phyloP scores from a whole-genome alignment of 2,329 filamentous ascomycete species.

The Fusarium coicis region DNA sequence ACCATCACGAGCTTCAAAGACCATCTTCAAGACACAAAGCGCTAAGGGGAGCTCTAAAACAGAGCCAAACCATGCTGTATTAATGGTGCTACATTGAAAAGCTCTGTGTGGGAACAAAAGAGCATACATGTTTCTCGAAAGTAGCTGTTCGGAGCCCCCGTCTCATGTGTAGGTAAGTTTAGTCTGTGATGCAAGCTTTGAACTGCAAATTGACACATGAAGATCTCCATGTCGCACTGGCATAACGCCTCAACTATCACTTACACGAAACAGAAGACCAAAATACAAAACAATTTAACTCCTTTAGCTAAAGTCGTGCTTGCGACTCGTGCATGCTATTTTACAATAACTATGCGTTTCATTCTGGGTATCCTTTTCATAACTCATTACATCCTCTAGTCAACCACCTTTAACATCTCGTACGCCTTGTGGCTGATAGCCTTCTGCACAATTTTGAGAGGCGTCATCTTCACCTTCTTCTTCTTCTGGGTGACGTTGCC shows the following conservation, averaged over 20 bases:
- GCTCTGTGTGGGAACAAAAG: background rate
- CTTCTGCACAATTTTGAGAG: slow-evolving; percentile 58
- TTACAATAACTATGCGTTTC: background rate
- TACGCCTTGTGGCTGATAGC: slow-evolving; percentile 65
- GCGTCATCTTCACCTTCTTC: slow-evolving; percentile 56
- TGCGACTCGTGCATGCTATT: background rate
- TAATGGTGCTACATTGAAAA: background rate
- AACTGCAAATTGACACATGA: background rate
- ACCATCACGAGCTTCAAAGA: too few species aligned
- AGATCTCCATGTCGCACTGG: background rate
- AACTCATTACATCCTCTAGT: slow-evolving; percentile 49
- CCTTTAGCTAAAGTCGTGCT: background rate
- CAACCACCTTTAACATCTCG: slow-evolving; percentile 64
- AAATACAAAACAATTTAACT: too few species aligned
- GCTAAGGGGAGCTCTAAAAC: background rate
- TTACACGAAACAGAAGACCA: too few species aligned
- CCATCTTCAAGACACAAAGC: background rate
- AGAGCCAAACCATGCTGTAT: background rate
- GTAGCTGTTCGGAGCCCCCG: background rate
- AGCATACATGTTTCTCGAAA: fast-evolving
- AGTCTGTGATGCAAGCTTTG: background rate
- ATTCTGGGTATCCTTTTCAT: slow-evolving; percentile 39
- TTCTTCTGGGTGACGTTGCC: slow-evolving; percentile 22
- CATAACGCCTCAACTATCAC: background rate
- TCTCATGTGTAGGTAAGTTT: background rate